These are phyloP conservation scores for Irpex rosettiformis DNA, from an alignment of 1,284 basidiomycete species.

Conservation along the genomic window DNA sequence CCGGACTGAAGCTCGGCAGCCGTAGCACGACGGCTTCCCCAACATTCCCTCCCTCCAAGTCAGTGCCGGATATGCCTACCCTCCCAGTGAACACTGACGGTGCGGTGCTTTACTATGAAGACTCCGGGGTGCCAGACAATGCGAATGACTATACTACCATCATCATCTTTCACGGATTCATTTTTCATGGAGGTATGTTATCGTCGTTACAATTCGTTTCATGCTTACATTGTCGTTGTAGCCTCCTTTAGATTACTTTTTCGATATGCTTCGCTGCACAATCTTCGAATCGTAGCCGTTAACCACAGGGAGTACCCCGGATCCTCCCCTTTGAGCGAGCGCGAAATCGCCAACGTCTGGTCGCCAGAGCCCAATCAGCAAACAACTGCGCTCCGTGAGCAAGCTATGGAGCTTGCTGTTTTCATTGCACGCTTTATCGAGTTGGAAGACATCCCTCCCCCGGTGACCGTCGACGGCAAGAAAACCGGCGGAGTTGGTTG, in stretches of 20 bases:
- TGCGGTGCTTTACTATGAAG: slow-evolving; percentile 16
- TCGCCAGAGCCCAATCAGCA: slow-evolving; percentile 4
- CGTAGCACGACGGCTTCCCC: no score
- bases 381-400: background rate
- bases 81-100: slow-evolving; percentile 17
- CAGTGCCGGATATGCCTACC: slow-evolving; percentile 16
- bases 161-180: slow-evolving; percentile 16
- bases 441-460: background rate
- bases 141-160: slow-evolving; percentile 15
- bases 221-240: background rate
- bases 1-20: no score
- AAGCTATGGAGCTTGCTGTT: background rate
- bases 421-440: background rate
- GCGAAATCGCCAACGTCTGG: slow-evolving; percentile 13
- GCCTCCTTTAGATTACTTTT: slow-evolving; percentile 13
- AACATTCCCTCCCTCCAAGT: background rate
- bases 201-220: background rate
- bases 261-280: slow-evolving; percentile 5
- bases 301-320: slow-evolving; percentile 17
- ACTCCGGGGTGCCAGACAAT: slow-evolving; percentile 13
- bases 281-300: slow-evolving; percentile 13
- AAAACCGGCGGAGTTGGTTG: background rate
- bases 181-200: slow-evolving; percentile 18
- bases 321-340: slow-evolving; percentile 12
- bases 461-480: background rate